Evolutionary conservation across 192 early-diverging fungal species (phyloP), one percentile per base, ranked within the genome.

Genomic region (Phycomyces blakesleeanus): DNA sequence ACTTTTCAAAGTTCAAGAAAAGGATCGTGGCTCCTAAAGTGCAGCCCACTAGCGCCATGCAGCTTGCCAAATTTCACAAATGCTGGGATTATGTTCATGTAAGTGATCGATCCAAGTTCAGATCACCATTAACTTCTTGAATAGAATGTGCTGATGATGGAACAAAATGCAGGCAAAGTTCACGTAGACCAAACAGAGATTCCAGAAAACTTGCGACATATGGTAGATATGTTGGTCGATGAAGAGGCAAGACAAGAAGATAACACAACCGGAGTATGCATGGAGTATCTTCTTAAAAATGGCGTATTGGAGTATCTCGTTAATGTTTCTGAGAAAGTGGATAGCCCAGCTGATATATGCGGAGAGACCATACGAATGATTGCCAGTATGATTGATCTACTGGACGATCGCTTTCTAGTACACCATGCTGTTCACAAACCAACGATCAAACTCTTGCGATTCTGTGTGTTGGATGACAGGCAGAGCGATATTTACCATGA

Each of bases 341-440:
- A 97, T 72, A 76, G 81, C 55, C 95, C 95, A 15, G 59, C 75
- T 6, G 93, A 92, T 39, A 87, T 92, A 58, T 80, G 92, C 58
- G 84, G 87, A 25, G 87, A 90, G 61, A 83, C 90, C 20, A 90
- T 93, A 58, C 80, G 86, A 7, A 92, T 89, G 53, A 68, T 96
- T 38, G 84, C 89, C 15, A 77, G 76, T 38, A 86, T 98, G 78
- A 86, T 98, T 51, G 86, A 88, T 63, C 70, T 98, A 41, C 74
- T 95, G 11, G 93, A 96, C 59, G 88, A 92, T 63, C 86, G 90
- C 47, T 91, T 95, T 69, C 78, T 98, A 27, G 90, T 94, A 20
- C 95, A 97, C 63, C 89, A 89, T 57, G 86, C 91, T 15, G 85
- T 97, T 20, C 93, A 97, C 73, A 86, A 89, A 51, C 94, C 93